Evolutionary conservation across 73 alveolate species (phyloP).

Genomic region (Paramecium tetraurelia): DNA sequence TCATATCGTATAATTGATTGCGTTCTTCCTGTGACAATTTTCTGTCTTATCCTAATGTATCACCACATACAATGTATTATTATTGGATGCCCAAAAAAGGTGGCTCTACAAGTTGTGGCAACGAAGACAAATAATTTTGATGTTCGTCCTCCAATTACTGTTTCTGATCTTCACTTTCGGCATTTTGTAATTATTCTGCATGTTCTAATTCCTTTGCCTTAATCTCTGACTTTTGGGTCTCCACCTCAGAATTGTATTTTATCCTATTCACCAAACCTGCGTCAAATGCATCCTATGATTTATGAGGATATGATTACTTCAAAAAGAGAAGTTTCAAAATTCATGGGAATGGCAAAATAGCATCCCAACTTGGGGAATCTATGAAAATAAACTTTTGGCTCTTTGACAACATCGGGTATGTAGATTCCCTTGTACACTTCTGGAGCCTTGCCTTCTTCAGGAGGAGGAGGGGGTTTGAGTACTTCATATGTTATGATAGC

Average conservation of each 20-base stretch:
- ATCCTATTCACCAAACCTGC: conserved; percentile 52
- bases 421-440: not conserved
- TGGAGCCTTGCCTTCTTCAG: conserved; percentile 19
- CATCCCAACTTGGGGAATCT: conserved; percentile 88
- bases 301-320: conserved; percentile 24
- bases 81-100: conserved; percentile 24
- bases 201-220: conserved; percentile 50
- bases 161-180: conserved; percentile 65
- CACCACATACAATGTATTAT: conserved; percentile 78
- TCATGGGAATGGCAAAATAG: conserved; percentile 80
- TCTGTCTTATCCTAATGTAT: conserved; percentile 94
- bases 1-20: conserved; percentile 64
- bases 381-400: conserved; percentile 81
- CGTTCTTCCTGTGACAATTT: conserved; percentile 74
- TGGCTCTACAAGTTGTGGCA: conserved; percentile 70
- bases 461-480: conserved; percentile 32
- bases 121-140: conserved; percentile 74
- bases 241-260: not conserved
- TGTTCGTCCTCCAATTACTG: conserved; percentile 75
- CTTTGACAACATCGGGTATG: conserved; percentile 83
- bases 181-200: conserved; percentile 60
- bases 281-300: conserved; percentile 69
- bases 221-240: not conserved
- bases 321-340: conserved; percentile 75
- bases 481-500: conserved; percentile 31